phyloP scores from a whole-genome alignment of 2,329 filamentous ascomycete species.

The Sarocladium brachiariae region DNA sequence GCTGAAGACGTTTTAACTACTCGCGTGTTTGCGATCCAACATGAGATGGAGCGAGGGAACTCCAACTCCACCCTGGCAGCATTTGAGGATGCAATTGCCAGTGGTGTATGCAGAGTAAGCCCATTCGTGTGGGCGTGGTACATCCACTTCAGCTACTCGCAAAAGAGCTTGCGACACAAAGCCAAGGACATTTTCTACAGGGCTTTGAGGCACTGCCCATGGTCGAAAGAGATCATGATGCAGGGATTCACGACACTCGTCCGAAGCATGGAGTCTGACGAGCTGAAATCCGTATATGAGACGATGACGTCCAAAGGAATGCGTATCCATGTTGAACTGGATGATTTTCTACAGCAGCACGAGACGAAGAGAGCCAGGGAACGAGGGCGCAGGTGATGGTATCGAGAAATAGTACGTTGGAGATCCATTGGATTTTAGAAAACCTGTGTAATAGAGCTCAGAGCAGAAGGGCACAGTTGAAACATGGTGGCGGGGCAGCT shows the following conservation, averaged over 20 bases:
- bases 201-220: slow-evolving; percentile 40
- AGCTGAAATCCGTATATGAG: slow-evolving; percentile 41
- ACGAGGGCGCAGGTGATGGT: background rate
- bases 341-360: slow-evolving; percentile 36
- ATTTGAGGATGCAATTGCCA: slow-evolving; percentile 44
- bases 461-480: background rate
- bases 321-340: slow-evolving; percentile 44
- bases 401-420: background rate
- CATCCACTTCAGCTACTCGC: slow-evolving; percentile 37
- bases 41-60: slow-evolving; percentile 43
- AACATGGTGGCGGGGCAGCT: slow-evolving; percentile 4
- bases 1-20: slow-evolving; percentile 34
- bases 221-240: slow-evolving; percentile 43
- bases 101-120: slow-evolving; percentile 31
- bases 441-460: too few relatives aligned
- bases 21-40: slow-evolving; percentile 43
- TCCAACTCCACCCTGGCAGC: slow-evolving; percentile 41
- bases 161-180: slow-evolving; percentile 26
- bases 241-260: slow-evolving; percentile 42
- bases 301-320: slow-evolving; percentile 43
- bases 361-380: background rate
- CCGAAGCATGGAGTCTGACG: slow-evolving; percentile 37
- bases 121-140: slow-evolving; percentile 43
- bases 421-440: too few relatives aligned
- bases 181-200: slow-evolving; percentile 43